Conservation (phyloP, 2,329 filamentous ascomycete species). For the Penicillium sp. region DNA sequence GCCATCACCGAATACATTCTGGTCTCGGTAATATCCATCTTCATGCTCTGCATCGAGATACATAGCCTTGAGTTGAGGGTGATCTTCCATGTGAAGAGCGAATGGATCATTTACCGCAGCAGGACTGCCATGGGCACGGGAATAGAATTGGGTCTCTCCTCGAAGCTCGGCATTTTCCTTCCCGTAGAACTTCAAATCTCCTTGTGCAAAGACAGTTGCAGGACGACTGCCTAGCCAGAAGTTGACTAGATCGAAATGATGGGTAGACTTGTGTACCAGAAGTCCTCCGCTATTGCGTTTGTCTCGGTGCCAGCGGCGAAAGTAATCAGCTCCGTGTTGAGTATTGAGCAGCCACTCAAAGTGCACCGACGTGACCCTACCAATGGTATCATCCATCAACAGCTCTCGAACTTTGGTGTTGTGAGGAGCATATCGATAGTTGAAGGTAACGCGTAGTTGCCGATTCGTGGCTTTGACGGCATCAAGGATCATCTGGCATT, state of each 20-base stretch:
- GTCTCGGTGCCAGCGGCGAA: conserved; percentile 68
- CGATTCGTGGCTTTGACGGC: conserved; percentile 58
- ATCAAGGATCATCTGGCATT: conserved; percentile 61
- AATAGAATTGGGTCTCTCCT: conserved; percentile 60
- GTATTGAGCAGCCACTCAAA: conserved; percentile 71
- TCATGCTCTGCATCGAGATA: conserved; percentile 62
- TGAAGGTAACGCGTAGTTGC: conserved; percentile 65
- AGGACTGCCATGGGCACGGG: conserved; percentile 58
- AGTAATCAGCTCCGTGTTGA: conserved; percentile 63
- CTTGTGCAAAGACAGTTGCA: conserved; percentile 63
- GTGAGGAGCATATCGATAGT: conserved; percentile 69
- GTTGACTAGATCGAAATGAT: conserved; percentile 69
- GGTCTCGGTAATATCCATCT: conserved; percentile 66
- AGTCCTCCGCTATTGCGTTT: conserved; percentile 65
- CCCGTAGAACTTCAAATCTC: conserved; percentile 66
- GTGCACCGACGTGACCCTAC: conserved; percentile 63
- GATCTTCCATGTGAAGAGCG: conserved; percentile 61
- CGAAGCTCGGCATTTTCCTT: conserved; percentile 65
- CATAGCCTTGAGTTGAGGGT: conserved; percentile 58
- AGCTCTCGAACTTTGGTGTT: conserved; percentile 66
- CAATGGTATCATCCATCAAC: conserved; percentile 61
- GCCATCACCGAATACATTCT: conserved; percentile 67
- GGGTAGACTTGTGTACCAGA: conserved; percentile 67
- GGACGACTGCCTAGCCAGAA: conserved; percentile 66
- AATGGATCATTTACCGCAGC: conserved; percentile 63